Evolutionary conservation across 2,329 filamentous ascomycete species (phyloP).

Genomic region (Phaeosphaeria sp.): DNA sequence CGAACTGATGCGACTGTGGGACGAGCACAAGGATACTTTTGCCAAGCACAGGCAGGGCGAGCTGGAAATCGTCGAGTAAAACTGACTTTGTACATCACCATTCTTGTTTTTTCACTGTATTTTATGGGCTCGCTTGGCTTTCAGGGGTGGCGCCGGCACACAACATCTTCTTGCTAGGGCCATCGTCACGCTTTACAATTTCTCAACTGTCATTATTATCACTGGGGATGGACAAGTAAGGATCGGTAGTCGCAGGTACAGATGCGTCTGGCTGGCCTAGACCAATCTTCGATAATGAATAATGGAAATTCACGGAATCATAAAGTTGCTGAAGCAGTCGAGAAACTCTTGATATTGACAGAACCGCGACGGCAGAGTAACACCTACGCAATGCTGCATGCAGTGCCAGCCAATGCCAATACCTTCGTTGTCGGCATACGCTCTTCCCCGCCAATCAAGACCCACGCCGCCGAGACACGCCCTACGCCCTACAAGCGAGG

Average conservation of each 20-base stretch:
- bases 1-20: constrained; percentile 77
- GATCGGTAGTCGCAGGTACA: no score
- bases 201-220: no score
- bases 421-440: background rate
- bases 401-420: background rate
- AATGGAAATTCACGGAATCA: no score
- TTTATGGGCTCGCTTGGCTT: background rate
- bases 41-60: constrained; percentile 68
- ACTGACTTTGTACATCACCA: background rate
- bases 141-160: background rate
- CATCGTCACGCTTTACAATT: no score
- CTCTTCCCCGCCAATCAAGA: background rate
- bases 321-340: no score
- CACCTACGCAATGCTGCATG: background rate
- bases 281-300: no score
- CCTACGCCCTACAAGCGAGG: background rate
- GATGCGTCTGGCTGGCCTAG: no score
- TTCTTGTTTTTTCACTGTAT: background rate
- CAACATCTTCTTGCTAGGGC: no score
- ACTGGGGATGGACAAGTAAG: no score
- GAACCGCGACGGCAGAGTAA: background rate
- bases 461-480: background rate
- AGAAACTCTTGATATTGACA: no score
- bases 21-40: constrained; percentile 80
- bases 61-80: constrained; percentile 68